These are phyloP conservation scores for Gossypium turneri DNA, from an alignment of 345 rosid species.

Conservation along the genomic window DNA sequence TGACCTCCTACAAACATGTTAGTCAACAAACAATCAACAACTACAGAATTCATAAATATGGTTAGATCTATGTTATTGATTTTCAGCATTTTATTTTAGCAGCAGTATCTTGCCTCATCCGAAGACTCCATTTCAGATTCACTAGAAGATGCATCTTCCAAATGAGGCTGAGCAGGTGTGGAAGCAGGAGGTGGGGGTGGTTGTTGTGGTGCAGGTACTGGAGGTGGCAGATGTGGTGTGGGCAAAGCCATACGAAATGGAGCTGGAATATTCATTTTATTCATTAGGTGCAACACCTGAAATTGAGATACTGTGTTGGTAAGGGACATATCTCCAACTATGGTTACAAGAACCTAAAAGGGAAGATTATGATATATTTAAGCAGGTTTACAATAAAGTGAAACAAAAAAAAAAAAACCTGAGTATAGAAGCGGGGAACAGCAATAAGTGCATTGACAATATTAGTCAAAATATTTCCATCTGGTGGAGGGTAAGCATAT, in stretches of 20 bases:
- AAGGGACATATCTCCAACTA: background rate
- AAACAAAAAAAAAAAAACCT: conserved; percentile 40
- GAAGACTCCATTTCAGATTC: conserved; percentile 95
- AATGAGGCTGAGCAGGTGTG: conserved; percentile 28
- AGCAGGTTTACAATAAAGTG: background rate
- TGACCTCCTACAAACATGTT: conserved; percentile 40
- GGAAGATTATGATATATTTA: background rate
- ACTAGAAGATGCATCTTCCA: conserved; percentile 56
- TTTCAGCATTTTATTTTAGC: conserved; percentile 16
- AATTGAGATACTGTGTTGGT: conserved; percentile 10
- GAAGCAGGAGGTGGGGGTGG: conserved; percentile 38
- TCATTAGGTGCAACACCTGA: conserved; percentile 95
- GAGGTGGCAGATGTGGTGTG: conserved; percentile 82
- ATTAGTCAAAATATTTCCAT: conserved; percentile 93
- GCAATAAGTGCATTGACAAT: conserved; percentile 95
- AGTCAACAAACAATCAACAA: conserved; percentile 6
- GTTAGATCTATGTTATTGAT: conserved; percentile 21
- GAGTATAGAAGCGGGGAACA: conserved; percentile 91
- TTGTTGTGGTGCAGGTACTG: conserved; percentile 37
- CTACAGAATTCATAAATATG: conserved; percentile 51
- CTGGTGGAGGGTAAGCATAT: conserved; percentile 95
- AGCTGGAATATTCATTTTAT: conserved; percentile 98
- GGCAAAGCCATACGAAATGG: conserved; percentile 83
- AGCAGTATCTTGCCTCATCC: conserved; percentile 55
- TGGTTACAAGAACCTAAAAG: background rate